Base-by-base conservation (phyloP, 1,139 yeast species). In the Saccharomyces hybrid region DNA sequence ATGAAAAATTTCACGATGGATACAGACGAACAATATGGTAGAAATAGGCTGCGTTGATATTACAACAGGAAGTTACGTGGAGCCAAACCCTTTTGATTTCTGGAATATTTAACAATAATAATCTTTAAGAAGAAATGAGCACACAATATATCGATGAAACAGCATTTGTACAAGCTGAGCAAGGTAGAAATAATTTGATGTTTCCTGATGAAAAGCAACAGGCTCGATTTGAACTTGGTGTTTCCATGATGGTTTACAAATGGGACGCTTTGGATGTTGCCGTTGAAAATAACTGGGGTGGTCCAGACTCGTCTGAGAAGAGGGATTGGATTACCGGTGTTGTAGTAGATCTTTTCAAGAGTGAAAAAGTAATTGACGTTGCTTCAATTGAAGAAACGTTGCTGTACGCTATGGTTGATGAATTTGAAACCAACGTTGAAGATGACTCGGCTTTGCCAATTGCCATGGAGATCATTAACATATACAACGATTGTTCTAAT, bases 271-370 rank as follows among this genome's bases (percentile, higher is more conserved):
- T 93, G 55, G 78, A 81, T 52, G 85, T 88, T 0, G 99, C 99
- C 0, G 99, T 95, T n/a, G 95, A 83, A n/a, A 88, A 88, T 67
- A 76, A 78, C 44, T 93, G 99, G 99, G 99, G 99, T 56, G 99
- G 99, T 1, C 82, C 96, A 14, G 88, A 88, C 48, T 85, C 96
- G 9, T 81, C 78, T 0, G 98, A 88, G 49, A 93, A 93, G 71
- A 79, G 99, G 65, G 99, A 93, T 68, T 95, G 99, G 99, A 78
- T 91, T 57, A 83, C 90, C 2, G 96, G 90, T 4, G 76, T 88
- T 20, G 81, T 91, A 2, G 81, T 89, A 48, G 98, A 90, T 46
- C 75, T 90, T 54, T 93, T 91, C 66, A 80, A 78, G 50, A 69
- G 71, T 16, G 85, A 79, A 53, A 77, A 73, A 53, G 72, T 77